These are phyloP conservation scores for Ananas comosus DNA, from an alignment of 176 grass and related monocot species.

Conservation along the genomic window DNA sequence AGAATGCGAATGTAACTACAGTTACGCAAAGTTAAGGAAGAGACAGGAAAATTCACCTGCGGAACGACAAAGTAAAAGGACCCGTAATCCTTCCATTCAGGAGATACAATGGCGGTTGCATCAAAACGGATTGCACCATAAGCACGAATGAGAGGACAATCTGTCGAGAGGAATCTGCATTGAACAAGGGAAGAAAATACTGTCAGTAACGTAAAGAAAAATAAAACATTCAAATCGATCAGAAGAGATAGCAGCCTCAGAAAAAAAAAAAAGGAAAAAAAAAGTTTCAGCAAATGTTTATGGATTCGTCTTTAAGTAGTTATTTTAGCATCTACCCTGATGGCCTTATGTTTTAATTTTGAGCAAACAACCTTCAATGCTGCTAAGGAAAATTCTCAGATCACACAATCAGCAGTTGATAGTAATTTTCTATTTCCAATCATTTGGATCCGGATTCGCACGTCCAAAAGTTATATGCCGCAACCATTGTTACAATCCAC, in stretches of 20 bases:
- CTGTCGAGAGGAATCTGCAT: constrained; percentile 62
- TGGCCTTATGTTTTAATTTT: not conserved
- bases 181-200: not conserved
- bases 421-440: too few relatives aligned
- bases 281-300: too few relatives aligned
- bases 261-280: too few relatives aligned
- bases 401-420: too few relatives aligned
- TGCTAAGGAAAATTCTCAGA: too few relatives aligned
- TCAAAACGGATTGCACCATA: constrained; percentile 94
- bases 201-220: not conserved
- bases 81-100: constrained; percentile 75
- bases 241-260: too few relatives aligned
- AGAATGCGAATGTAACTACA: not conserved
- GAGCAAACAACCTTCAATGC: not conserved
- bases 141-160: constrained; percentile 68
- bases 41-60: constrained; percentile 35
- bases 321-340: too few relatives aligned
- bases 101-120: constrained; percentile 28
- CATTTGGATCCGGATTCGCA: too few relatives aligned
- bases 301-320: not conserved
- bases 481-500: too few relatives aligned
- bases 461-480: too few relatives aligned
- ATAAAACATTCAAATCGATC: not conserved
- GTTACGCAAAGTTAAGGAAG: not conserved
- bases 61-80: constrained; percentile 88